Conservation (phyloP, 2,329 filamentous ascomycete genomes). For the Venturia effusa region DNA sequence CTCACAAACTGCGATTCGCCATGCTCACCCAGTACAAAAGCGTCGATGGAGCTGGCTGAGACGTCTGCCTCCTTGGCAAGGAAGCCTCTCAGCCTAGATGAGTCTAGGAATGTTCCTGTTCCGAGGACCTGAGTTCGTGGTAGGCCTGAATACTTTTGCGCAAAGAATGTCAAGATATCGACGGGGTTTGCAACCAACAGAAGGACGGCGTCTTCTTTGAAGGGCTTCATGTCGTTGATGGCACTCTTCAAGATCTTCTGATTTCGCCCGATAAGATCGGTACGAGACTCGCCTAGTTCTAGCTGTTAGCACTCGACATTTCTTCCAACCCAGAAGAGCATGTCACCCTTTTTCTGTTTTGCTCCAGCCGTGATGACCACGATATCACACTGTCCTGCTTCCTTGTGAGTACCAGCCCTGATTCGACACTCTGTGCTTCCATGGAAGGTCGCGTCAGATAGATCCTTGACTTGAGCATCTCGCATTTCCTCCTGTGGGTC, state of each 20-base stretch:
- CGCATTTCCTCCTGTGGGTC: conserved; percentile 37
- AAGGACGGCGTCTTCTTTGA: conserved; percentile 37
- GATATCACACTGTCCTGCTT: conserved; percentile 44
- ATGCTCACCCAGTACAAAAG: conserved; percentile 40
- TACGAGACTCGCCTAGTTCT: conserved; percentile 33
- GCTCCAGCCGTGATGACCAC: conserved; percentile 45
- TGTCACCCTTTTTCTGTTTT: conserved; percentile 33
- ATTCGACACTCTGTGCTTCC: conserved; percentile 33
- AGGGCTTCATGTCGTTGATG: conserved; percentile 38
- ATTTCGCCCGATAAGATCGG: conserved; percentile 38
- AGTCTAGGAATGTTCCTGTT: conserved; percentile 44
- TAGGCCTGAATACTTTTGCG: conserved; percentile 36
- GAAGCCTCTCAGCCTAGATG: conserved; percentile 36
- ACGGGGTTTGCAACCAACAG: conserved; percentile 45
- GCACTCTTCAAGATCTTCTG: conserved; percentile 37
- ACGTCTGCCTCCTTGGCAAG: conserved; percentile 29
- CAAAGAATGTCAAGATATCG: conserved; percentile 43
- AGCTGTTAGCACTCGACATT: not conserved
- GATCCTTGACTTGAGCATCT: conserved; percentile 41
- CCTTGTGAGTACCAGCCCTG: conserved; percentile 33
- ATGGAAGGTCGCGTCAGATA: conserved; percentile 40
- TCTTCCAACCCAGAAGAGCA: not conserved
- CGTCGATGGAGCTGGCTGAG: conserved; percentile 28
- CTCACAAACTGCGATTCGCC: conserved; percentile 36
- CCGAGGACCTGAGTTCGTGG: conserved; percentile 41